Percentiles rank a stretch among this genome's conserved stretches.
phyloP scores from a whole-genome alignment of 2,329 filamentous ascomycete species.

The Penicillium occitanis region DNA sequence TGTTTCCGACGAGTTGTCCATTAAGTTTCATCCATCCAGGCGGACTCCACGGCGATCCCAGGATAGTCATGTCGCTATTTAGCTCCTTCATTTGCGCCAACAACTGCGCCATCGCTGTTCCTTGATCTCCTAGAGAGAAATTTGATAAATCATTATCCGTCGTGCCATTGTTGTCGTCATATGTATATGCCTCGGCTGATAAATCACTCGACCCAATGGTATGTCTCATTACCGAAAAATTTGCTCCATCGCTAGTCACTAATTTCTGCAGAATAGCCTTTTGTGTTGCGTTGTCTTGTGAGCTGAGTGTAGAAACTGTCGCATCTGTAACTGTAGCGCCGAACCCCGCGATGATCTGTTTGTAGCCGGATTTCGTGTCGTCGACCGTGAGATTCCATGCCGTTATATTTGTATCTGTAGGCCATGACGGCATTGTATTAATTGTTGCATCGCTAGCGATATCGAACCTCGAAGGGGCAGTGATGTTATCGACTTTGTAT shows the following conservation, averaged over 20 bases:
- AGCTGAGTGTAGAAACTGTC: slow-evolving; percentile 38
- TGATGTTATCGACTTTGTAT: slow-evolving; percentile 25
- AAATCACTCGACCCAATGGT: slow-evolving; percentile 42
- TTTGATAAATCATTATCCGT: slow-evolving; percentile 33
- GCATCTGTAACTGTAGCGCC: slow-evolving; percentile 43
- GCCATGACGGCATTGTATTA: slow-evolving; percentile 21
- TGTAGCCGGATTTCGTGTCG: slow-evolving; percentile 29
- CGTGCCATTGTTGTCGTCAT: slow-evolving; percentile 40
- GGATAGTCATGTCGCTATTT: slow-evolving; percentile 36
- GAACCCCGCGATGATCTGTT: slow-evolving; percentile 36
- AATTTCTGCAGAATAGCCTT: slow-evolving; percentile 36
- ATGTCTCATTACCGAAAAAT: slow-evolving; percentile 42
- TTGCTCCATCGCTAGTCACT: slow-evolving; percentile 36
- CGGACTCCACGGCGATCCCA: slow-evolving; percentile 40
- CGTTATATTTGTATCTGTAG: slow-evolving; percentile 25
- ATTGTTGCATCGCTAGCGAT: neutral
- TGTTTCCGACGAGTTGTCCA: slow-evolving; percentile 30
- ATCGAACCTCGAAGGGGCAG: neutral
- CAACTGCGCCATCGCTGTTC: slow-evolving; percentile 39
- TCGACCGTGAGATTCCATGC: slow-evolving; percentile 31
- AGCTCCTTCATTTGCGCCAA: slow-evolving; percentile 38
- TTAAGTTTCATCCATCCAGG: slow-evolving; percentile 46
- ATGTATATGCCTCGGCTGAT: slow-evolving; percentile 37
- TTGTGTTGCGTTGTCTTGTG: slow-evolving; percentile 30
- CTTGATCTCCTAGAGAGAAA: slow-evolving; percentile 37